Percentiles rank a stretch among this genome's conserved stretches.
These are phyloP conservation scores for Curvularia sp. DNA, from an alignment of 2,329 filamentous ascomycete genomes.

Conservation along the genomic window DNA sequence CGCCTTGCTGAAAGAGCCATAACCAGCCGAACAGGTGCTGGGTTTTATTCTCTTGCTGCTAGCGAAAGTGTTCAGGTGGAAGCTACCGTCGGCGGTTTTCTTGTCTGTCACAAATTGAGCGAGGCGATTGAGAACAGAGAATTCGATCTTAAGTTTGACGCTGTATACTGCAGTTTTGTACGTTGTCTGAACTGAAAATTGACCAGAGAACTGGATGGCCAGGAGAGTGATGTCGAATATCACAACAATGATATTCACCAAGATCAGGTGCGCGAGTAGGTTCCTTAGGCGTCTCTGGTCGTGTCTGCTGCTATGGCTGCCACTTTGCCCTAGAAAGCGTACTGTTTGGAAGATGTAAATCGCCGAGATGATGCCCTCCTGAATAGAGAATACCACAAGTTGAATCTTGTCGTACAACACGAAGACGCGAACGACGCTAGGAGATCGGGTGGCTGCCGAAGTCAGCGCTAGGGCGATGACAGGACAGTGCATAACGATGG, in stretches of 20 bases:
- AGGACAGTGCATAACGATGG: constrained; percentile 45
- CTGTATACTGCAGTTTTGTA: constrained; percentile 53
- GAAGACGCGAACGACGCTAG: constrained; percentile 39
- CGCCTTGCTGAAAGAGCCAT: too few species aligned
- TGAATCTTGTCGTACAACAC: constrained; percentile 48
- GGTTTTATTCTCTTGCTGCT: too few species aligned
- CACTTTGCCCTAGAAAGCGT: constrained; percentile 13
- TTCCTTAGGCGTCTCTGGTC: constrained; percentile 8
- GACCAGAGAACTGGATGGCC: constrained; percentile 48
- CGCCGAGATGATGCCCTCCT: constrained; percentile 37
- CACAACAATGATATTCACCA: constrained; percentile 51
- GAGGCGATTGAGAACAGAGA: constrained; percentile 57
- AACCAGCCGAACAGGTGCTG: too few species aligned
- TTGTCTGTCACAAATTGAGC: too few species aligned
- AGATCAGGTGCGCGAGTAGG: constrained; percentile 34
- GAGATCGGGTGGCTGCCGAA: constrained; percentile 49
- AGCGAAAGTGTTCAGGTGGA: too few species aligned
- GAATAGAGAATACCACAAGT: constrained; percentile 46
- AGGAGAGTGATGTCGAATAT: constrained; percentile 50
- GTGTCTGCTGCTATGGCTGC: too few species aligned
- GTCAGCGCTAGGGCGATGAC: constrained; percentile 61
- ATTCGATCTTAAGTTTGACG: constrained; percentile 60
- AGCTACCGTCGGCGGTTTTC: too few species aligned
- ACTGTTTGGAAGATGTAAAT: constrained; percentile 28
- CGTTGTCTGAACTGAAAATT: constrained; percentile 50